Evolutionary conservation across 371 early-diverging fungal genomes (phyloP).

Genomic region (Thermomucor indicae-seudaticae): DNA sequence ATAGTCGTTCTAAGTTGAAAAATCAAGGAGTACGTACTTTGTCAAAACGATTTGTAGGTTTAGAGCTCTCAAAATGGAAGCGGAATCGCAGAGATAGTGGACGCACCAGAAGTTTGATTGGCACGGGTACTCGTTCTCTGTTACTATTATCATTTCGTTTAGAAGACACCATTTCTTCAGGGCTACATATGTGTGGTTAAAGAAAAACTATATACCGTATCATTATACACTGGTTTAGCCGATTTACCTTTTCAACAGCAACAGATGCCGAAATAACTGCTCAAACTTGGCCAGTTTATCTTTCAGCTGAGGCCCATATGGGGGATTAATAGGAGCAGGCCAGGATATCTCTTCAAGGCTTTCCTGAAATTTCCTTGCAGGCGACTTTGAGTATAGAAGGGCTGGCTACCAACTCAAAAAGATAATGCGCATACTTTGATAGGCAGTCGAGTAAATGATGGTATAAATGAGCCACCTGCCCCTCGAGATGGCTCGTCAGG

Average conservation of each 20-base stretch:
- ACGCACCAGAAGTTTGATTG: conserved; percentile 60
- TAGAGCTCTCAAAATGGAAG: conserved; percentile 75
- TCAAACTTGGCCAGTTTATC: conserved; percentile 37
- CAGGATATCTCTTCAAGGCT: conserved; percentile 44
- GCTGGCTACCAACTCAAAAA: not conserved
- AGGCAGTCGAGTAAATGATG: conserved; percentile 36
- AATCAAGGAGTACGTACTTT: conserved; percentile 40
- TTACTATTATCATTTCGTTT: no score
- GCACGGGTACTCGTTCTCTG: no score
- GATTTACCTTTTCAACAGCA: conserved; percentile 42
- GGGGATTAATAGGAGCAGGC: conserved; percentile 48
- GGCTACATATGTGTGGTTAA: no score
- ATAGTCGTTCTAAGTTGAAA: not conserved
- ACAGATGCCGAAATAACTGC: conserved; percentile 31
- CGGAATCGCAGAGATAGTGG: conserved; percentile 67
- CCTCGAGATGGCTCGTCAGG: conserved; percentile 18
- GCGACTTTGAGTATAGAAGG: no score
- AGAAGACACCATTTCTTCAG: not conserved
- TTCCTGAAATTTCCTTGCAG: conserved; percentile 38
- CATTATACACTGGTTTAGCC: no score
- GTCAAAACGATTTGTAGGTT: conserved; percentile 78
- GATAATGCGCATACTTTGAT: conserved; percentile 41
- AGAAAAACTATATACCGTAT: no score
- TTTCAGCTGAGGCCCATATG: conserved; percentile 30
- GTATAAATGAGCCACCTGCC: conserved; percentile 24